Evolutionary conservation across 345 rosid species (phyloP), one percentile per base, ranked within the genome.

Genomic region (Bruguiera sexangula): DNA sequence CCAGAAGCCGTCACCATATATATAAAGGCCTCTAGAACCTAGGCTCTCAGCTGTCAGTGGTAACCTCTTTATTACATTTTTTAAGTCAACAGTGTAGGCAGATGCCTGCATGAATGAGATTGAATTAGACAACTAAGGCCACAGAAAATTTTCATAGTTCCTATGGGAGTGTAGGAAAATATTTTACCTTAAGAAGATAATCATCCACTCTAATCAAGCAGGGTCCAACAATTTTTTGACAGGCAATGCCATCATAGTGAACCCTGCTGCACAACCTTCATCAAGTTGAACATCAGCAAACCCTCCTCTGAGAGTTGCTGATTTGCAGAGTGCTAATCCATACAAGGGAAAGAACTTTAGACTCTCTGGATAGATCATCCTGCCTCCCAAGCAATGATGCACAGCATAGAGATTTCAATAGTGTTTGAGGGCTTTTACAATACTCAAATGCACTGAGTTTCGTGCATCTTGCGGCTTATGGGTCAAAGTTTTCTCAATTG

Each of bases 301-400:
- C 53, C 97, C 97, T 82, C 97, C 98, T 73, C 82, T 86, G 32
- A 96, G 91, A 54, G 89, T 82, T 39, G 82, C 75, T 72, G 98
- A 96, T 82, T 90, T 96, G 73, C 87, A 81, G 70, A 96, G 86
- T 48, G 93, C 91, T 75, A 92, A 78, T 74, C 97, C 93, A 71
- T 90, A 92, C 83, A 90, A 69, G 72, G 87, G 83, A 78, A 96
- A 85, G 62, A 78, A 85, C 89, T 89, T 96, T 73, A 96, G 72
- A 73, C 98, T 84, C 80, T 89, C 98, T 7, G 97, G 99, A 84
- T 85, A 96, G 70, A 96, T 85, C 89, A 96, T 81, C 86, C 99
- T 86, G 62, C 91, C 90, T 67, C 91, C 97, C 82, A 96, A 79
- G 43, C 96, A 88, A 88, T 96, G 99, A 85, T 88, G 98, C 84